Conservation (phyloP, 805 yeast species). For the Wickerhamiella sergipiensis region DNA sequence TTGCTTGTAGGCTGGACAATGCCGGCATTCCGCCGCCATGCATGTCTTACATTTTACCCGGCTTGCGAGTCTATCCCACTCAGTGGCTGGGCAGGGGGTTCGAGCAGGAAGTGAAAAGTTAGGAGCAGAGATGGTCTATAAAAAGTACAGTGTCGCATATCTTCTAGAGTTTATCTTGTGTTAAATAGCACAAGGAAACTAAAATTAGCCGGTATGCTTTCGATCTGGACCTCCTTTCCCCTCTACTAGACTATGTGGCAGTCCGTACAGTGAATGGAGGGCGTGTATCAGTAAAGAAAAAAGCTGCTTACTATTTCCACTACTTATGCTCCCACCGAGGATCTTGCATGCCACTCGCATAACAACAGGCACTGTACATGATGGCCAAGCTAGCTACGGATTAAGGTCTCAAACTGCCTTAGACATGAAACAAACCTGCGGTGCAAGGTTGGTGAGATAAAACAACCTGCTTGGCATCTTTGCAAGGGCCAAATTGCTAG, state of each 20-base stretch:
- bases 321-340: not conserved
- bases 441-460: no score
- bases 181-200: not conserved
- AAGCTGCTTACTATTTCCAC: not conserved
- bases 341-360: not conserved
- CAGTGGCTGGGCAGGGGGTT: not conserved
- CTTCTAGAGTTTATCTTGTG: not conserved
- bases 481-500: no score
- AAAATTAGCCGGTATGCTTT: conserved; percentile 1
- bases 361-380: conserved; percentile 3
- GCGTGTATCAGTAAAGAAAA: conserved; percentile 22
- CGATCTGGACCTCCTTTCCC: conserved; percentile 25
- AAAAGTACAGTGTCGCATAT: not conserved
- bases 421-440: not conserved
- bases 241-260: conserved; percentile 20
- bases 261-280: conserved; percentile 25
- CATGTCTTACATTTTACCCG: not conserved
- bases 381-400: not conserved
- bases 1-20: not conserved
- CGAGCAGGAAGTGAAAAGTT: not conserved
- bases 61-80: not conserved
- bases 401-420: not conserved
- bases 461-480: no score
- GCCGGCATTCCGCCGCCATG: not conserved
- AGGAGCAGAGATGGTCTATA: not conserved